These are phyloP conservation scores for Aspergillus sp. DNA, from an alignment of 2,329 filamentous ascomycete species.

Conservation along the genomic window DNA sequence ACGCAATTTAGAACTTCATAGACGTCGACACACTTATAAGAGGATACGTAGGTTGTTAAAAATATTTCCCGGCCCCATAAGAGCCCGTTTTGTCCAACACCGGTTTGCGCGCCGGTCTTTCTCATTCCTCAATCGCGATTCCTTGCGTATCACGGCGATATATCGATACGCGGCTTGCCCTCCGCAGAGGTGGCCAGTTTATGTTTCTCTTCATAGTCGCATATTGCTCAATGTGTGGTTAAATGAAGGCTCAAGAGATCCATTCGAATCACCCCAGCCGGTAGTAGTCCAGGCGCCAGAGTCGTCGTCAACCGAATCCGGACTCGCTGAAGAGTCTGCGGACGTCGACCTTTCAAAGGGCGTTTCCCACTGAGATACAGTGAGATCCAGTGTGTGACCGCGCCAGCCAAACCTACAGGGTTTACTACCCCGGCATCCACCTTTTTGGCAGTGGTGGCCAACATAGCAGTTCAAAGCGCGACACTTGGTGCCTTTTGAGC, in stretches of 20 bases:
- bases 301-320: not conserved
- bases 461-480: slow-evolving; percentile 49
- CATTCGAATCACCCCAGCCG: not conserved
- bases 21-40: not conserved
- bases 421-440: slow-evolving; percentile 36
- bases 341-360: slow-evolving; percentile 24
- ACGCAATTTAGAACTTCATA: not conserved
- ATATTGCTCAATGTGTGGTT: not conserved
- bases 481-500: slow-evolving; percentile 47
- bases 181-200: not conserved
- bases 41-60: not conserved
- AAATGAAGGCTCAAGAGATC: not conserved
- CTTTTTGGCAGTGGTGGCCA: slow-evolving; percentile 50
- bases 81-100: not conserved
- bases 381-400: slow-evolving; percentile 32
- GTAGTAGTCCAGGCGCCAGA: not conserved
- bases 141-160: not conserved
- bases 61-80: not conserved
- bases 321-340: slow-evolving; percentile 6
- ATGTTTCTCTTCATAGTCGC: not conserved
- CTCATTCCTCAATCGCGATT: not conserved
- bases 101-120: not conserved
- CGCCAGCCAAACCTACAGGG: slow-evolving; percentile 36
- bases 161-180: not conserved
- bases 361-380: slow-evolving; percentile 28